Evolutionary conservation across 768 basidiomycete genomes (phyloP).

Genomic region (Trametes gibbosa): DNA sequence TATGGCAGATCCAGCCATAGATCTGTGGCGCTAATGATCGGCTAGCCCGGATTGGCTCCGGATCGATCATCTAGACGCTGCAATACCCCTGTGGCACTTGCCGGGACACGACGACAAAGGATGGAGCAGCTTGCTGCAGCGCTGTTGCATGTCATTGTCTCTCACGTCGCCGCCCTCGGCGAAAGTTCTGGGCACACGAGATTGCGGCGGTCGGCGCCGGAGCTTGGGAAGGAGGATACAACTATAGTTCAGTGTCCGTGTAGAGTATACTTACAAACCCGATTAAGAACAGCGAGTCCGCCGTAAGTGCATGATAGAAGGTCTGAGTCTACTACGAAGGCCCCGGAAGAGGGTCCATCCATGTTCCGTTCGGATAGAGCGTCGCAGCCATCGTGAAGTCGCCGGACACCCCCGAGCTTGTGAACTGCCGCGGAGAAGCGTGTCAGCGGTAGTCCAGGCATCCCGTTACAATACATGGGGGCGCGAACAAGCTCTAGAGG

Average conservation of each 20-base stretch:
- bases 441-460: slow-evolving; percentile 3
- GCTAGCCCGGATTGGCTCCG: slow-evolving; percentile 9
- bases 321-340: slow-evolving; percentile 38
- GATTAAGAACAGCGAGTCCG: slow-evolving; percentile 2
- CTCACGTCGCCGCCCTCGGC: neutral
- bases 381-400: slow-evolving; percentile 82
- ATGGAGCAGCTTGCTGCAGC: neutral
- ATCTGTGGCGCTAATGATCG: slow-evolving; percentile 1
- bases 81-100: neutral
- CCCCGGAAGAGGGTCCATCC: slow-evolving; percentile 73
- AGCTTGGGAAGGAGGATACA: slow-evolving; percentile 14
- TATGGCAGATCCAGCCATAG: slow-evolving; percentile 5
- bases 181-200: neutral
- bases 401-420: slow-evolving; percentile 43
- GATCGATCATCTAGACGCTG: neutral
- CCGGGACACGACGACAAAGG: neutral
- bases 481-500: neutral
- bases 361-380: slow-evolving; percentile 78
- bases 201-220: slow-evolving; percentile 3
- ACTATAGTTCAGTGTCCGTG: slow-evolving; percentile 13
- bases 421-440: slow-evolving; percentile 40
- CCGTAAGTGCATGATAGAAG: neutral
- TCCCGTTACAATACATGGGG: neutral
- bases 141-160: neutral
- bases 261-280: slow-evolving; percentile 9